Base-by-base conservation (phyloP, 2,329 filamentous ascomycete species). In the Lasiodiplodia gonubiensis region DNA sequence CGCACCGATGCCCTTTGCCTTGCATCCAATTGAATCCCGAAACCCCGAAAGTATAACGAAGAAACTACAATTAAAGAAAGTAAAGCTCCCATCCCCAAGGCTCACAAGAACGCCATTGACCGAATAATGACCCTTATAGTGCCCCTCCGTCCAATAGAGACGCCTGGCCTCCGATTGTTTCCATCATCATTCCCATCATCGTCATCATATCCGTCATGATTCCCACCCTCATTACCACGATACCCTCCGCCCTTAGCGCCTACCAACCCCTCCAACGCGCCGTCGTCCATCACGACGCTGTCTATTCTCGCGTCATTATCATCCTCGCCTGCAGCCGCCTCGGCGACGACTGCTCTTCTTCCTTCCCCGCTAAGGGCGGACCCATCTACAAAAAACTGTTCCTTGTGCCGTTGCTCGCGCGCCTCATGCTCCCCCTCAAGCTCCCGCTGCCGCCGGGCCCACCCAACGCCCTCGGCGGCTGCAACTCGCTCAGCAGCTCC, bases 321-420 rank as follows among this genome's bases (percentile, higher is more conserved):
- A 64, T 3, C 30, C 7, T 33, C 3, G 30, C 12, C n/a, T 8
- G 30, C 30, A 33, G 30, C 30, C 30, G 8, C 6, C 30, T 8
- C 7, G 30, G 30, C 1, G 30, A 33, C 30, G 30, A 2, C 16
- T 25, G 39, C 39, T 10, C n/a, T 11, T 23, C 21, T n/a, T 10
- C 14, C 10, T 23, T 46, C 37, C 66, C 66, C 39, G 46, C 65
- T 60, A 49, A 67, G 66, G 66, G 66, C 66, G 66, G 66, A 67
- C 49, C 27, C 57, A 67, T 52, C 66, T 67, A 67, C 66, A 67
- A 67, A 67, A 67, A 67, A 67, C 57, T 67, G 27, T 59, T 67
- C 49, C 51, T 37, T 6, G 57, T 55, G 18, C 66, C 59, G 10
- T 63, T 64, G 16, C 57, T 63, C 49, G 55, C 21, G 14, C 30